phyloP scores from a whole-genome alignment of 352 stramenopile genomes.

The Pythium brachiatum region DNA sequence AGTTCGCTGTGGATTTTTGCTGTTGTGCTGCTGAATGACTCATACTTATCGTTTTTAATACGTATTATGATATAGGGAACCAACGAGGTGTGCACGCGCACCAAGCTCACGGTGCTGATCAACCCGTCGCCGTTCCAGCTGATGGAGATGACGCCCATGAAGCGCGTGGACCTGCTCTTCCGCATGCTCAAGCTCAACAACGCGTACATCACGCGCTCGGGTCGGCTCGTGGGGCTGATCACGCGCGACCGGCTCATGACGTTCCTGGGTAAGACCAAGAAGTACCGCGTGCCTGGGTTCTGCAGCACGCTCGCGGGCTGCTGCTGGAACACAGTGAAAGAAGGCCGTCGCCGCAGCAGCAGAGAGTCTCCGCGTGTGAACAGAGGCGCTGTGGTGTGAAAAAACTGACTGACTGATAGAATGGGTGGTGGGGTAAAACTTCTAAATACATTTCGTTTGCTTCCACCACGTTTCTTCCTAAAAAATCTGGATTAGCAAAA shows the following conservation, averaged over 20 bases:
- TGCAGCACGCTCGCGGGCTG: slow-evolving; percentile 40
- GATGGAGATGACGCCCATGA: slow-evolving; percentile 85
- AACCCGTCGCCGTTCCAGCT: slow-evolving; percentile 78
- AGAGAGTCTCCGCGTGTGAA: neutral
- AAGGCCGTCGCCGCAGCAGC: slow-evolving; percentile 5
- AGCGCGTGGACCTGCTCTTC: slow-evolving; percentile 82
- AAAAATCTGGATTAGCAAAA: slow-evolving; percentile 38
- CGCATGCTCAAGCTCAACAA: slow-evolving; percentile 90
- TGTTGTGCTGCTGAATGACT: too few species aligned
- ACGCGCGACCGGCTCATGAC: slow-evolving; percentile 76
- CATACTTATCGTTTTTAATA: neutral
- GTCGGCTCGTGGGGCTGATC: slow-evolving; percentile 75
- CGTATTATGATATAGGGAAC: slow-evolving; percentile 36
- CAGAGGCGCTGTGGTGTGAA: neutral
- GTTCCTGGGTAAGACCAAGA: slow-evolving; percentile 67
- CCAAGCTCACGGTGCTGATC: slow-evolving; percentile 72
- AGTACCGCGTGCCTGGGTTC: slow-evolving; percentile 57
- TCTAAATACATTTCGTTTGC: slow-evolving; percentile 7
- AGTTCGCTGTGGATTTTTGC: neutral
- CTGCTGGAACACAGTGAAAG: slow-evolving; percentile 15
- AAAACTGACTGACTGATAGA: neutral
- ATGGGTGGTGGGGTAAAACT: neutral
- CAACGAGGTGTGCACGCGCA: slow-evolving; percentile 56
- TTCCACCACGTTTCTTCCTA: neutral
- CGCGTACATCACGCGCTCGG: slow-evolving; percentile 81